A percentile compares a stretch with the other conserved stretches of the same genome.
Evolutionary conservation across 2,329 filamentous ascomycete species (phyloP).

Genomic region (Aspergillus uvarum): DNA sequence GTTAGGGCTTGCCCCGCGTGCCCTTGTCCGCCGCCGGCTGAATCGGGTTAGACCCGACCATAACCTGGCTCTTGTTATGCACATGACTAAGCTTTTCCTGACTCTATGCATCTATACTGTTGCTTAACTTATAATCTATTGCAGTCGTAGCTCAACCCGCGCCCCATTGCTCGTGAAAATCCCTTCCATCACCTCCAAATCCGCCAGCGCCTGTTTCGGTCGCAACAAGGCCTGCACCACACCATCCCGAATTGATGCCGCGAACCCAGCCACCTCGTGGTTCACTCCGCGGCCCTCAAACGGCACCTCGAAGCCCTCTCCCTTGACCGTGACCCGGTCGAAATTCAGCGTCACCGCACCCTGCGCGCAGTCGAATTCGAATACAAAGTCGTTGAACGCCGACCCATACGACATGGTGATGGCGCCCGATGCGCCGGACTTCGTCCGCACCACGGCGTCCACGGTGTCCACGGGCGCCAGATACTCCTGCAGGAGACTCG

Average conservation of each 20-base stretch:
- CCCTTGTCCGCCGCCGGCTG: not conserved
- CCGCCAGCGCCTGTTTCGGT: conserved; percentile 54
- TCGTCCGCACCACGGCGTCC: conserved; percentile 51
- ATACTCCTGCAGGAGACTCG: conserved; percentile 50
- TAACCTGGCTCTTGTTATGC: not conserved
- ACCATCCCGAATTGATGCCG: conserved; percentile 46
- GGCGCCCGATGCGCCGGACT: conserved; percentile 51
- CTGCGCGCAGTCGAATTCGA: conserved; percentile 52
- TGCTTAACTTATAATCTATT: conserved; percentile 18
- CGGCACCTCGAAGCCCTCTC: conserved; percentile 42
- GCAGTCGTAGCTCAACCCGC: conserved; percentile 24
- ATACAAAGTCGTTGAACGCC: conserved; percentile 49
- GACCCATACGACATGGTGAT: conserved; percentile 55
- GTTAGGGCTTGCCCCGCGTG: conserved; percentile 22
- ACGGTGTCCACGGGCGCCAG: conserved; percentile 59
- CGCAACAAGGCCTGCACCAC: conserved; percentile 45
- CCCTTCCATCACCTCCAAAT: conserved; percentile 50
- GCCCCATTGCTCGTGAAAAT: conserved; percentile 35
- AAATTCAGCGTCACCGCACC: conserved; percentile 49
- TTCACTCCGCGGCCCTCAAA: conserved; percentile 53
- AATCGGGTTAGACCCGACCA: not conserved
- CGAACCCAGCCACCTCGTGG: conserved; percentile 55
- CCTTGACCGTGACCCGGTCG: conserved; percentile 38
- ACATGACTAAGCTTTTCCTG: not conserved
- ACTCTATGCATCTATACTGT: not conserved